These are phyloP conservation scores for Lipomyces yamadae DNA, from an alignment of 805 yeast genomes.

Conservation along the genomic window DNA sequence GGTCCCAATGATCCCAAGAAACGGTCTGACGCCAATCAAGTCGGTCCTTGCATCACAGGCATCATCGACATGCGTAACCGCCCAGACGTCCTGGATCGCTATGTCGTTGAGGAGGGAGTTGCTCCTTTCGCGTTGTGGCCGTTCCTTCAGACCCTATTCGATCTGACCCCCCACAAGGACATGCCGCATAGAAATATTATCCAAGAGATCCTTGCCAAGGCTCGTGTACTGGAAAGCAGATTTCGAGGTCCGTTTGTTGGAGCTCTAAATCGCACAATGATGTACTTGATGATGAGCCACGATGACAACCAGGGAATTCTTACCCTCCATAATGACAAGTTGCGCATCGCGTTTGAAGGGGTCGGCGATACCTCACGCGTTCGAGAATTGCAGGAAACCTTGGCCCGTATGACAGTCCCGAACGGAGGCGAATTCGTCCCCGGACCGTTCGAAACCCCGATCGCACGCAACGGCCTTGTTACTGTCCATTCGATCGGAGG, in stretches of 20 bases:
- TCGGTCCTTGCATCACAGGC: slow-evolving; percentile 1
- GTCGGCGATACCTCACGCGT: not conserved
- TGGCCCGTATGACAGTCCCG: not conserved
- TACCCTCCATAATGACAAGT: not conserved
- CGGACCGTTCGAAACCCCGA: not conserved
- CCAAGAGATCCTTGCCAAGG: not conserved
- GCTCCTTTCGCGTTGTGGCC: slow-evolving; percentile 3
- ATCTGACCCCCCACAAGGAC: not conserved
- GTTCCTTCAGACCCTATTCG: not conserved
- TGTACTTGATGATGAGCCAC: slow-evolving; percentile 1
- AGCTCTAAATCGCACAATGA: not conserved
- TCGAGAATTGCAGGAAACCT: not conserved
- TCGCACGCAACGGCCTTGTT: not conserved
- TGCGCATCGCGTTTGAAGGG: not conserved
- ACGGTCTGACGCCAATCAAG: not conserved
- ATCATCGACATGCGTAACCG: not conserved
- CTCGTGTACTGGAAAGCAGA: not conserved
- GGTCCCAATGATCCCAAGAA: not conserved
- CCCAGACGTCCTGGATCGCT: not conserved
- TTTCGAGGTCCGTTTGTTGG: not conserved
- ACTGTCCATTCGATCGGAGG: slow-evolving; percentile 1
- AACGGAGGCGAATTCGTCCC: not conserved
- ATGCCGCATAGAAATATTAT: not conserved
- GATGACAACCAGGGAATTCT: slow-evolving; percentile 1
- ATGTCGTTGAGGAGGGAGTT: not conserved